Evolutionary conservation across 495 filamentous ascomycete species (phyloP).

Genomic region (Talaromyces borbonicus): DNA sequence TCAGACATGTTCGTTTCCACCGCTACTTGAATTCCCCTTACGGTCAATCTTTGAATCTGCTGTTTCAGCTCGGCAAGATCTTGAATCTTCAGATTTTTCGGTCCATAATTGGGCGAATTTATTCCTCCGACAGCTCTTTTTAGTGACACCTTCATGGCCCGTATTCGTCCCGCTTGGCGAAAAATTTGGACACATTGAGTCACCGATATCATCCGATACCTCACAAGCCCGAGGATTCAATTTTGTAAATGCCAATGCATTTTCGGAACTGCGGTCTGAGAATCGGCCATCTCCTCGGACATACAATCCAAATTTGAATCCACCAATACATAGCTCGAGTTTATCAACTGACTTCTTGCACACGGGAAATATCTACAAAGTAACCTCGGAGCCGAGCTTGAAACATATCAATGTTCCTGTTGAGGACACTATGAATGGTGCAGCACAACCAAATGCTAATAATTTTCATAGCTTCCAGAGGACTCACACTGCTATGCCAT

Average conservation of each 20-base stretch:
- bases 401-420: neutral
- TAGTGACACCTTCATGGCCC: conserved; percentile 25
- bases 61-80: conserved; percentile 21
- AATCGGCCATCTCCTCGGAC: too few relatives aligned
- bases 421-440: neutral
- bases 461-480: neutral
- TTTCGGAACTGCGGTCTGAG: too few relatives aligned
- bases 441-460: conserved; percentile 2
- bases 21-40: conserved; percentile 33
- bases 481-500: neutral
- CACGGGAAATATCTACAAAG: neutral
- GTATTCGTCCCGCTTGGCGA: conserved; percentile 27
- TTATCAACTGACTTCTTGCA: neutral
- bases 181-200: conserved; percentile 23
- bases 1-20: conserved; percentile 35
- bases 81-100: conserved; percentile 28
- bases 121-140: conserved; percentile 22
- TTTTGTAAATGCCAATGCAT: too few relatives aligned
- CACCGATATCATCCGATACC: too few relatives aligned
- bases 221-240: too few relatives aligned
- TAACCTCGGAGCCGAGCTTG: neutral
- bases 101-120: conserved; percentile 31
- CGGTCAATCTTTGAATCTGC: conserved; percentile 33
- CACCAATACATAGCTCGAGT: too few relatives aligned
- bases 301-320: too few relatives aligned